These are phyloP conservation scores for Macrolepiota dolichaula DNA, from an alignment of 768 basidiomycete species.

Conservation along the genomic window DNA sequence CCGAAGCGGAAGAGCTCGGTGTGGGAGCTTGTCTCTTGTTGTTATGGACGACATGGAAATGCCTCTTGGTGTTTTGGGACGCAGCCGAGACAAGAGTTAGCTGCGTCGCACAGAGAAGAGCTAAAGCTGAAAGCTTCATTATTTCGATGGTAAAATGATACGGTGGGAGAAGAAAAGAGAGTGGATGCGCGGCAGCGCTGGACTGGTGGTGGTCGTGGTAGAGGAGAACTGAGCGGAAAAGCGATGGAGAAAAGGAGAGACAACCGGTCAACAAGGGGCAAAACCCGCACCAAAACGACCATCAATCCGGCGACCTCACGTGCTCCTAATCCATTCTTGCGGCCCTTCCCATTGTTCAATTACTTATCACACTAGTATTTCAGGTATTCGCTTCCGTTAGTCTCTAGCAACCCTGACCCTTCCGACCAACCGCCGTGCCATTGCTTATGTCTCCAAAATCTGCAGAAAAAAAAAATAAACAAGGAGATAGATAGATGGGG, in stretches of 20 bases:
- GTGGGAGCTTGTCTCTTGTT: slow-evolving; percentile 32
- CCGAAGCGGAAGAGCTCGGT: not conserved
- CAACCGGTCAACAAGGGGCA: not conserved
- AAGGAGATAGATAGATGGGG: too few relatives aligned
- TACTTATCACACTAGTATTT: not conserved
- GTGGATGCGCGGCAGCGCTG: slow-evolving; percentile 16
- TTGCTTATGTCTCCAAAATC: too few relatives aligned
- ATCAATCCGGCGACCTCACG: not conserved
- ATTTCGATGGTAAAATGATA: slow-evolving; percentile 19
- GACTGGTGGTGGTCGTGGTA: slow-evolving; percentile 6
- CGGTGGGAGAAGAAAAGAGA: slow-evolving; percentile 21
- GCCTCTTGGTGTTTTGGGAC: slow-evolving; percentile 28
- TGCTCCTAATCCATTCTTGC: not conserved
- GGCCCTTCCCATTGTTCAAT: not conserved
- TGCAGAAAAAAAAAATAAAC: too few relatives aligned
- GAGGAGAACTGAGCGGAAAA: not conserved
- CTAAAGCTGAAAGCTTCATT: slow-evolving; percentile 44
- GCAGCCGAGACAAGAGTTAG: slow-evolving; percentile 32
- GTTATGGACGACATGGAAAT: slow-evolving; percentile 31
- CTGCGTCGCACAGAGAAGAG: slow-evolving; percentile 41
- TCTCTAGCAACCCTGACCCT: not conserved
- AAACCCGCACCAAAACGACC: not conserved
- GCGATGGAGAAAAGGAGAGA: slow-evolving; percentile 9
- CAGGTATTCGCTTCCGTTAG: not conserved
- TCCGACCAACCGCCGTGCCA: too few relatives aligned